phyloP scores from a whole-genome alignment of 2,329 filamentous ascomycete species.

The Neoarthrinium moseri region DNA sequence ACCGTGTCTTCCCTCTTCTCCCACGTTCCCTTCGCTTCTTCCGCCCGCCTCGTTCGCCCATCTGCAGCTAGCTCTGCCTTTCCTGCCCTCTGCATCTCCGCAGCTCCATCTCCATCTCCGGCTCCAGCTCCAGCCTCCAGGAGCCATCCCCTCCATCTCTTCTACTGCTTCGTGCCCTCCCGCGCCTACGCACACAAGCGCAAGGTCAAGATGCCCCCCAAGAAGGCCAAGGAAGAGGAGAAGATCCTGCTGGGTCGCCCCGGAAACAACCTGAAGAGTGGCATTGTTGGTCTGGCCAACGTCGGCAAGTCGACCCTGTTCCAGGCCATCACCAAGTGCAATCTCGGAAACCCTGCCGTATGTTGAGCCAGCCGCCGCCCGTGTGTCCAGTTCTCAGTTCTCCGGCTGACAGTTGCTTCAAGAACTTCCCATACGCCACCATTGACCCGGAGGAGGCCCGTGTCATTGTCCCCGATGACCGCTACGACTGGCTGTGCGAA shows the following conservation, averaged over 20 bases:
- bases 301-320: conserved; percentile 99
- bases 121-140: conserved; percentile 18
- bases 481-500: conserved; percentile 91
- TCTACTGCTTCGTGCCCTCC: conserved; percentile 43
- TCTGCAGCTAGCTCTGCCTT: conserved; percentile 69
- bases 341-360: conserved; percentile 94
- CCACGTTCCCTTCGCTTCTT: conserved; percentile 53
- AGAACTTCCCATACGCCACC: conserved; percentile 99
- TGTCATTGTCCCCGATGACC: conserved; percentile 93
- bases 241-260: conserved; percentile 95
- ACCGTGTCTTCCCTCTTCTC: conserved; percentile 42
- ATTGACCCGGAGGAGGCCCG: conserved; percentile 98
- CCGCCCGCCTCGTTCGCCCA: conserved; percentile 44
- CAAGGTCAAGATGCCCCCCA: conserved; percentile 82
- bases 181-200: conserved; percentile 58
- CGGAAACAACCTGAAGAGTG: conserved; percentile 98
- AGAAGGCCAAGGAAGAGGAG: conserved; percentile 89
- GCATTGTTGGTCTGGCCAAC: conserved; percentile 98
- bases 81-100: conserved; percentile 40
- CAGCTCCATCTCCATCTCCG: conserved; percentile 46
- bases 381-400: conserved; percentile 21
- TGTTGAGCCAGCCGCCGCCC: conserved; percentile 37
- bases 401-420: conserved; percentile 32
- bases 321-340: conserved; percentile 98
- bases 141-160: too few species aligned